These are phyloP conservation scores for Penicillium egyptiacum DNA, from an alignment of 495 filamentous ascomycete genomes.

Conservation along the genomic window DNA sequence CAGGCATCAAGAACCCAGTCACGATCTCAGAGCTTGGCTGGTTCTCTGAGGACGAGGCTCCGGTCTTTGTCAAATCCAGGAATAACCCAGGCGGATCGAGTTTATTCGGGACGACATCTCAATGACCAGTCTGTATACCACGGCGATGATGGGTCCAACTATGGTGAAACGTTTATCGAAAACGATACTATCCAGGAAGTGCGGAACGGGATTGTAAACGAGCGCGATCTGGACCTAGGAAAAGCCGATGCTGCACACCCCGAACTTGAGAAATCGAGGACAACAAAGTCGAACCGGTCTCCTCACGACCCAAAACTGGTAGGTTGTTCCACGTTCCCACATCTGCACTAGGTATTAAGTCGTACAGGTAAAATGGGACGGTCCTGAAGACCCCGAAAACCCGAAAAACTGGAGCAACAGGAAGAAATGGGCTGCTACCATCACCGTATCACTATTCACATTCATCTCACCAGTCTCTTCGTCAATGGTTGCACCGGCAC, in stretches of 20 bases:
- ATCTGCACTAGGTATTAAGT: constrained; percentile 4
- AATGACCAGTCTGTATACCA: constrained; percentile 44
- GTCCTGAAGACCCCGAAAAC: constrained; percentile 57
- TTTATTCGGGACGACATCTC: constrained; percentile 36
- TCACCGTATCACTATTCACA: constrained; percentile 60
- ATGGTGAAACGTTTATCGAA: constrained; percentile 8
- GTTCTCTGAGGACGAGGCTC: constrained; percentile 14
- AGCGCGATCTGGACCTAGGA: constrained; percentile 36
- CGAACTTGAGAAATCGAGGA: constrained; percentile 28
- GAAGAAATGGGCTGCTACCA: constrained; percentile 63
- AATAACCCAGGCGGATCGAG: constrained; percentile 19
- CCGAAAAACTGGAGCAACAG: constrained; percentile 58
- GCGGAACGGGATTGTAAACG: constrained; percentile 31
- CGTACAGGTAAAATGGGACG: constrained; percentile 52
- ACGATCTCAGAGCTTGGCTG: background rate
- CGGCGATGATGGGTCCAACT: constrained; percentile 21
- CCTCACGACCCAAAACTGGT: constrained; percentile 31
- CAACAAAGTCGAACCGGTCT: constrained; percentile 21
- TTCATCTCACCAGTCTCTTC: constrained; percentile 73
- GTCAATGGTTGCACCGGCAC: constrained; percentile 71
- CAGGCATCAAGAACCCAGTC: constrained; percentile 5
- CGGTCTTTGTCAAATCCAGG: constrained; percentile 12
- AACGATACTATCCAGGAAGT: constrained; percentile 27
- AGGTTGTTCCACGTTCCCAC: background rate
- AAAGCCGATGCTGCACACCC: constrained; percentile 13